These are phyloP conservation scores for Saccharomycopsis phalli DNA, from an alignment of 1,139 yeast species.

Conservation along the genomic window DNA sequence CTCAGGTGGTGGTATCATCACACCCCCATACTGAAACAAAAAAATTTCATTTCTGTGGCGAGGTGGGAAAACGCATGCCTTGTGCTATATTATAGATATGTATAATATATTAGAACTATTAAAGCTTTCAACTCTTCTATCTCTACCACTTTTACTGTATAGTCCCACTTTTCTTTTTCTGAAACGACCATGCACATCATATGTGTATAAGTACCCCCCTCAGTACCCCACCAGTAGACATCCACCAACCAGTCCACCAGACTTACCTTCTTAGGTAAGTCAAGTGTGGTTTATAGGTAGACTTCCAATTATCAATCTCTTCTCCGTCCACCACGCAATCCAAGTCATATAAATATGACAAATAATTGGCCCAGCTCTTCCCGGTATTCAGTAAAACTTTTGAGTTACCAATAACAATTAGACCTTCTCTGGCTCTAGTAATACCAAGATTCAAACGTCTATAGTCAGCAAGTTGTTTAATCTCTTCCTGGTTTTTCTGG, in stretches of 20 bases:
- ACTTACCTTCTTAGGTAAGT: conserved; percentile 12
- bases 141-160: neutral
- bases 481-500: conserved; percentile 10
- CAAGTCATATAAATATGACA: conserved; percentile 15
- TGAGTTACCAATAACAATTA: conserved; percentile 17
- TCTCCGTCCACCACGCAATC: conserved; percentile 18
- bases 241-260: neutral
- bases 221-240: neutral
- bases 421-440: conserved; percentile 12
- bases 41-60: too few relatives aligned
- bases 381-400: conserved; percentile 1
- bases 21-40: too few relatives aligned
- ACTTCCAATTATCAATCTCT: conserved; percentile 4
- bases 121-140: neutral
- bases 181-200: neutral
- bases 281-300: conserved; percentile 10
- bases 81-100: too few relatives aligned
- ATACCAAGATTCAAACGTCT: conserved; percentile 11
- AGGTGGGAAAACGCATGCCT: too few relatives aligned
- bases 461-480: conserved; percentile 13
- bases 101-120: neutral
- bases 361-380: conserved; percentile 17
- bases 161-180: neutral
- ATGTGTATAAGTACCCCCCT: neutral
- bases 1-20: conserved; percentile 1